phyloP scores from a whole-genome alignment of 1,284 basidiomycete genomes.

The Agaricales sp. region DNA sequence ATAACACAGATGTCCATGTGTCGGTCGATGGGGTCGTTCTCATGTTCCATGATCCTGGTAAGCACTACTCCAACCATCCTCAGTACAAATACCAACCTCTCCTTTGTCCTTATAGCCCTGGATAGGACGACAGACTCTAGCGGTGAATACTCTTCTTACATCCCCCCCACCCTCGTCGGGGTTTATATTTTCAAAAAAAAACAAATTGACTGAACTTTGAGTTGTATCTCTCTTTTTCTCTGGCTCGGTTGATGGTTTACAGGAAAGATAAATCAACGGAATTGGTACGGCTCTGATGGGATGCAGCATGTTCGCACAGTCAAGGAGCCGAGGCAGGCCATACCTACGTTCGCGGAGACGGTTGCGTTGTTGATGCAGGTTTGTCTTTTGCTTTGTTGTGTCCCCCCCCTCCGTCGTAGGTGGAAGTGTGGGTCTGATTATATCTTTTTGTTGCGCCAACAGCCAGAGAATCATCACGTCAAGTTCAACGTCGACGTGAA shows the following conservation, averaged over 20 bases:
- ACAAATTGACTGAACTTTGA: constrained; percentile 3
- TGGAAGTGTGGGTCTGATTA: constrained; percentile 4
- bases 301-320: constrained; percentile 80
- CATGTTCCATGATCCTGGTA: constrained; percentile 93
- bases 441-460: constrained; percentile 3
- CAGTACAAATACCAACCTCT: constrained; percentile 11
- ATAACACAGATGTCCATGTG: constrained; percentile 85
- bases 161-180: constrained; percentile 14
- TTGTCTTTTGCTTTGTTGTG: constrained; percentile 15
- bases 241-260: constrained; percentile 10
- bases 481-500: constrained; percentile 94
- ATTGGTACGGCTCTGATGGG: constrained; percentile 65
- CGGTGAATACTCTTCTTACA: constrained; percentile 28
- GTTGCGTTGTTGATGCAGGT: constrained; percentile 75
- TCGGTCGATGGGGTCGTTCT: constrained; percentile 84
- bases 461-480: constrained; percentile 81
- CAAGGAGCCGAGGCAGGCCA: constrained; percentile 75
- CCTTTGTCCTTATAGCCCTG: constrained; percentile 32
- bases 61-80: constrained; percentile 20
- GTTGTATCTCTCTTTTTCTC: constrained; percentile 1
- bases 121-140: constrained; percentile 59
- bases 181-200: background rate
- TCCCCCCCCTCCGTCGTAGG: constrained; percentile 6
- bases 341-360: constrained; percentile 83
- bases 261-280: constrained; percentile 61